Evolutionary conservation across 495 filamentous ascomycete genomes (phyloP), one percentile per base, ranked within the genome.

Genomic region (Tuber aestivum): DNA sequence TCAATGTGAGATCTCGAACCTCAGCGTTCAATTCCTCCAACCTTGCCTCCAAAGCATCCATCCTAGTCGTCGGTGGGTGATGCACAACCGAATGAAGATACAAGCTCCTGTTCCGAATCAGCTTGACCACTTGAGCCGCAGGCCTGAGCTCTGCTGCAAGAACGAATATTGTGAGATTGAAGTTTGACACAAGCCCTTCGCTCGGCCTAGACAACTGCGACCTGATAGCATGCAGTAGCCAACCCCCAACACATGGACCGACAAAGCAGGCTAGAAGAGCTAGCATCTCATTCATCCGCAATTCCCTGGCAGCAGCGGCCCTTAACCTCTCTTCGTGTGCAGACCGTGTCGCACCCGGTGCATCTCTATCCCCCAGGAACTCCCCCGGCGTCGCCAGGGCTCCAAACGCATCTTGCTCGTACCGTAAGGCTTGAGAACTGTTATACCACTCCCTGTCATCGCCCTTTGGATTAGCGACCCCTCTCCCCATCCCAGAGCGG

Each of bases 101-200:
- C n/a, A 95, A 83, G 1, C 93, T 97, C 32, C 93, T 89, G 21
- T 88, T 87, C 81, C 93, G 90, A 35, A 96, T 87, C 74, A 97
- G 88, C 81, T 90, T 92, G 74, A 97, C 88, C 41, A 94, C 85
- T 80, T 97, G 95, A 3, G 92, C 88, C 72, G 92, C 80, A 3
- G 96, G 95, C 3, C 91, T 89, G 32, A 97, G 84, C 83, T 98
- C 94, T 14, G 95, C 91, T 18, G 93, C 94, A 12, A 97, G 87
- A 18, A 97, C 85, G 84, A 97, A 98, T 77, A 98, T 92, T n/a
- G 92, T 94, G 71, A 99, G 87, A 84, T 97, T 97, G 84, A 93
- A 95, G 82, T 95, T 91, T 3, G 93, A 96, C 23, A 97, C 92
- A 21, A 97, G 86, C 3, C 93, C 92, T 83, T 95, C 94, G 0